Conservation (phyloP, 2,329 filamentous ascomycete genomes). For the Proliferodiscus dingleyae region DNA sequence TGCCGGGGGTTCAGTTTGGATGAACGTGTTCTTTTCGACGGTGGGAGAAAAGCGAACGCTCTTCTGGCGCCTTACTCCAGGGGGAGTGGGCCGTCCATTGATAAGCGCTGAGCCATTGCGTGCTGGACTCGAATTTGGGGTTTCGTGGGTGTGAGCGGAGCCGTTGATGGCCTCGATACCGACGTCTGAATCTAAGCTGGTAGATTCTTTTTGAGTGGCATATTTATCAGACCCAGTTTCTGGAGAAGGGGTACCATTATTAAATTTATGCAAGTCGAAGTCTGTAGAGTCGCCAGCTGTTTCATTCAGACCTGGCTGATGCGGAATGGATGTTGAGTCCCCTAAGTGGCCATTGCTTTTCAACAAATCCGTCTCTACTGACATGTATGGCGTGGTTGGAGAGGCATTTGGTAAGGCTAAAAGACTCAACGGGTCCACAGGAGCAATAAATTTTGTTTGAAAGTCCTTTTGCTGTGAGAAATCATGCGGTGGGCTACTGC, state of each 20-base stretch:
- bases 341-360: background rate
- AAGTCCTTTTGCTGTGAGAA: background rate
- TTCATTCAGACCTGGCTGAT: background rate
- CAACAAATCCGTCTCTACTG: background rate
- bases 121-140: slow-evolving; percentile 7
- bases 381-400: background rate
- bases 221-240: no score
- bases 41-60: slow-evolving; percentile 66
- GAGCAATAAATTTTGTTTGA: slow-evolving; percentile 8
- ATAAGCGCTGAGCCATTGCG: slow-evolving; percentile 13
- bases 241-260: no score
- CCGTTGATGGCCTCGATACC: slow-evolving; percentile 16
- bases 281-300: no score
- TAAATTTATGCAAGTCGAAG: no score
- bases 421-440: slow-evolving; percentile 37
- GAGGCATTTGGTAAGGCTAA: slow-evolving; percentile 54
- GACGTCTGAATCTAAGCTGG: slow-evolving; percentile 15
- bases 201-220: no score
- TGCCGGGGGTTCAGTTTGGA: slow-evolving; percentile 41
- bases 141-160: slow-evolving; percentile 18
- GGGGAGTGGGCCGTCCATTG: slow-evolving; percentile 14
- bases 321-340: background rate
- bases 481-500: background rate
- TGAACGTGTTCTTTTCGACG: slow-evolving; percentile 60
- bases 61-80: slow-evolving; percentile 46